Percentiles rank a stretch among this genome's conserved stretches.
Evolutionary conservation across 2,329 filamentous ascomycete species (phyloP).

Genomic region (Esteya vermicola): DNA sequence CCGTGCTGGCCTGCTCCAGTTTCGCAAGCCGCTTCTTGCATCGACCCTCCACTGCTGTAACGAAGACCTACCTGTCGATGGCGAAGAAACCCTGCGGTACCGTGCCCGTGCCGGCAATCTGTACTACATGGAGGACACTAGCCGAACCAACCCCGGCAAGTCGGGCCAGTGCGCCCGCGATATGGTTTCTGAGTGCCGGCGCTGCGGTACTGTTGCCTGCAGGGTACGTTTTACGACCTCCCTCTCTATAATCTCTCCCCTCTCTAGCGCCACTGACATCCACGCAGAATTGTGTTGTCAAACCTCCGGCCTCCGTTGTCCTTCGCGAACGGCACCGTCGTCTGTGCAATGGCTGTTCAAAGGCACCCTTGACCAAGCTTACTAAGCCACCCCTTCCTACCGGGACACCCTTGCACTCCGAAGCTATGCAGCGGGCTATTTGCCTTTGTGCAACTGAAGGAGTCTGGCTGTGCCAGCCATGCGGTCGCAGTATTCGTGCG

Average conservation of each 20-base stretch:
- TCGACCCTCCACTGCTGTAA: conserved; percentile 71
- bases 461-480: conserved; percentile 78
- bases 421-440: conserved; percentile 40
- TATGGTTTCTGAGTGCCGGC: conserved; percentile 70
- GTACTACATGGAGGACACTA: conserved; percentile 43
- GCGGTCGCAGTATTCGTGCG: conserved; percentile 55
- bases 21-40: conserved; percentile 56
- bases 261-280: background rate
- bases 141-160: conserved; percentile 43
- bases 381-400: conserved; percentile 28
- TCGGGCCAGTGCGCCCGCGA: conserved; percentile 71
- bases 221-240: conserved; percentile 51
- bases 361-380: conserved; percentile 50
- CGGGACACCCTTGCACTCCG: conserved; percentile 31
- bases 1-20: conserved; percentile 63
- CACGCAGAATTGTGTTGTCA: conserved; percentile 76
- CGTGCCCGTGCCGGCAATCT: conserved; percentile 42
- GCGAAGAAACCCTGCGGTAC: conserved; percentile 41
- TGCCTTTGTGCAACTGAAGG: conserved; percentile 39
- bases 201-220: conserved; percentile 66
- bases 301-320: conserved; percentile 54
- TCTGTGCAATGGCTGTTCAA: conserved; percentile 62
- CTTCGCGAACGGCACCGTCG: conserved; percentile 67
- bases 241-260: background rate
- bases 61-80: conserved; percentile 43